Evolutionary conservation across 1,284 basidiomycete species (phyloP), one percentile per base, ranked within the genome.

Genomic region (Golubevia pallescens): DNA sequence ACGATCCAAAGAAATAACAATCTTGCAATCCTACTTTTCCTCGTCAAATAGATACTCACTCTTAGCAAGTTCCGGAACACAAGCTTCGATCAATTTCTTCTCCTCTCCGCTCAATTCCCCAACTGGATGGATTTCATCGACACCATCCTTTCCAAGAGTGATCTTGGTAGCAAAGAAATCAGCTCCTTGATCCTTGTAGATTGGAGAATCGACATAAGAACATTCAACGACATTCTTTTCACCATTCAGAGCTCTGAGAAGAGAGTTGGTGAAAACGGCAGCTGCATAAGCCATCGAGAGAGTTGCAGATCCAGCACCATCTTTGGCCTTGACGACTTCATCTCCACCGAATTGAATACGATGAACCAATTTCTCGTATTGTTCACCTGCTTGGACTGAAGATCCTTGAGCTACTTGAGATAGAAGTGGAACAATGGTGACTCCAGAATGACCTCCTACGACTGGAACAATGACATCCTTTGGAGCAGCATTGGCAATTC

Each of bases 301-400:
- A 21, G 93, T 95, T 48, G 93, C 93, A 42, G 90, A 91, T 57
- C 93, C 93, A 54, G 92, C 89, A 76, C 93, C 93, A 81, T 92
- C 93, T 88, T 95, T 95, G 72, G 93, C 93, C 88, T 94, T 90
- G 86, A 95, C 93, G 78, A 94, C 93, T 88, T 95, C 93, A 86
- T 95, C 93, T 85, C 93, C 93, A 77, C 96, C 96, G 83, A 93
- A 98, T 87, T 98, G 96, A 86, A 98, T 96, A 76, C 94, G 92
- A 78, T 85, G 81, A 38, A 85, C 81, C 61, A 85, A 78, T 77
- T 86, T 90, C 84, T 80, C 88, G 86, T 82, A 91, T 75, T 78
- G 89, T 87, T 77, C 86, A 81, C 85, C 88, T 84, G 81, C 86
- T 84, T 63, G 86, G 86, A 20, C 89, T 77, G 42, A 91, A 91